Evolutionary conservation across 495 filamentous ascomycete species (phyloP).

Genomic region (Beverwykella pulmonaria): DNA sequence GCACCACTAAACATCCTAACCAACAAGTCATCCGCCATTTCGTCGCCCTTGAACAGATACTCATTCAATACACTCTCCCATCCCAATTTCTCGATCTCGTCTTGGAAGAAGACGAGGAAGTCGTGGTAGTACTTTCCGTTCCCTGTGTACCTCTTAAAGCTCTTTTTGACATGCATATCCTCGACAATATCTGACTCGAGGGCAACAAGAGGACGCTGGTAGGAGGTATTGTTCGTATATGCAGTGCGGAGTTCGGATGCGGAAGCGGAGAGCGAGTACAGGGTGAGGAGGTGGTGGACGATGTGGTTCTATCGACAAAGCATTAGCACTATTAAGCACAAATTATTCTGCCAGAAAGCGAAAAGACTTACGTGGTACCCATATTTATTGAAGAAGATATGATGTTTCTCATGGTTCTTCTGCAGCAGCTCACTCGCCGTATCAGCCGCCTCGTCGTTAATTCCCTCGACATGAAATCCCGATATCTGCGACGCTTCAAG

Average conservation of each 20-base stretch:
- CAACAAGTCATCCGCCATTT: slow-evolving; percentile 64
- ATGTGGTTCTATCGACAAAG: slow-evolving; percentile 58
- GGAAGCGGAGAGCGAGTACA: slow-evolving; percentile 73
- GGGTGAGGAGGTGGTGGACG: slow-evolving; percentile 70
- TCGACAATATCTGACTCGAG: slow-evolving; percentile 51
- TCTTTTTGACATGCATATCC: slow-evolving; percentile 55
- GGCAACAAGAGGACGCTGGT: slow-evolving; percentile 59
- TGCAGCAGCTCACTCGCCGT: slow-evolving; percentile 68
- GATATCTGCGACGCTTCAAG: slow-evolving; percentile 61
- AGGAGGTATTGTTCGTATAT: slow-evolving; percentile 61
- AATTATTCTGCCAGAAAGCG: background rate
- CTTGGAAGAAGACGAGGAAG: slow-evolving; percentile 72
- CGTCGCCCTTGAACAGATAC: slow-evolving; percentile 66
- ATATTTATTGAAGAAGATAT: slow-evolving; percentile 73
- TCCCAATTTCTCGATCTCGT: slow-evolving; percentile 66
- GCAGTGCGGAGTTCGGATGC: slow-evolving; percentile 57
- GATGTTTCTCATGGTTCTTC: slow-evolving; percentile 71
- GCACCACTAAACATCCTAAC: slow-evolving; percentile 59
- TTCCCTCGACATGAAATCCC: slow-evolving; percentile 53
- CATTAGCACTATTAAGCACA: background rate
- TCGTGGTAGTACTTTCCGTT: slow-evolving; percentile 62
- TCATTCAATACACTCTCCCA: slow-evolving; percentile 61
- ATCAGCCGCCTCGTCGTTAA: slow-evolving; percentile 61
- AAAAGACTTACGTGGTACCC: slow-evolving; percentile 59
- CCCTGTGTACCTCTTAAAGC: slow-evolving; percentile 58